Evolutionary conservation across 2,329 filamentous ascomycete genomes (phyloP).

Genomic region (Cercospora zeina): DNA sequence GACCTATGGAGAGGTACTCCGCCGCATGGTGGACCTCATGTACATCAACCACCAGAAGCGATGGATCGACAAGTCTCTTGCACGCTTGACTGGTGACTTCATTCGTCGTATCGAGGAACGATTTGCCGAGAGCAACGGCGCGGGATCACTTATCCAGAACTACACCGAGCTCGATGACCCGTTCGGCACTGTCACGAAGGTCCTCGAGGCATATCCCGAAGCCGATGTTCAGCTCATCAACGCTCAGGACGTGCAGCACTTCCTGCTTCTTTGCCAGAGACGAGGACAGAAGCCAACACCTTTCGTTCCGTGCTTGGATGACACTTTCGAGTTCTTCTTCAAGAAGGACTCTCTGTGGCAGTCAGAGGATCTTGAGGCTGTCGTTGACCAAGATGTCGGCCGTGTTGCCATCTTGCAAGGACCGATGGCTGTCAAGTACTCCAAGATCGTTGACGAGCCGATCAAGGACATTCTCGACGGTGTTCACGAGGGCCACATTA

Average conservation of each 20-base stretch:
- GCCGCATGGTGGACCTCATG: constrained; percentile 83
- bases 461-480: constrained; percentile 91
- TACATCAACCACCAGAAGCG: constrained; percentile 87
- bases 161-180: constrained; percentile 86
- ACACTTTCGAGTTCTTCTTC: constrained; percentile 99
- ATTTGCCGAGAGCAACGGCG: constrained; percentile 71
- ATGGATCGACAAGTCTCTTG: constrained; percentile 87
- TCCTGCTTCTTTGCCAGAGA: constrained; percentile 87
- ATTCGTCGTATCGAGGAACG: constrained; percentile 96
- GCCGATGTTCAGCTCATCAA: constrained; percentile 91
- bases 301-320: constrained; percentile 92
- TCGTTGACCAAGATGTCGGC: constrained; percentile 93
- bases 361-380: constrained; percentile 93
- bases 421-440: constrained; percentile 87
- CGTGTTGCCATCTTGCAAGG: constrained; percentile 96
- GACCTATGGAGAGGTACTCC: constrained; percentile 87
- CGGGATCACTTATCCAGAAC: constrained; percentile 81
- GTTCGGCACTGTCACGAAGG: constrained; percentile 72
- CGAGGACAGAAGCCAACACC: constrained; percentile 94
- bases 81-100: constrained; percentile 85
- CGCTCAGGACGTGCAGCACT: constrained; percentile 96
- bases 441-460: constrained; percentile 85
- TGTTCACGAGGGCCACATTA: constrained; percentile 86
- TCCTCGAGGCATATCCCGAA: constrained; percentile 81
- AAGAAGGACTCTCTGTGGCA: constrained; percentile 99